Evolutionary conservation across 164 flowering plant genomes (phyloP).

Genomic region (Taxillus chinensis): DNA sequence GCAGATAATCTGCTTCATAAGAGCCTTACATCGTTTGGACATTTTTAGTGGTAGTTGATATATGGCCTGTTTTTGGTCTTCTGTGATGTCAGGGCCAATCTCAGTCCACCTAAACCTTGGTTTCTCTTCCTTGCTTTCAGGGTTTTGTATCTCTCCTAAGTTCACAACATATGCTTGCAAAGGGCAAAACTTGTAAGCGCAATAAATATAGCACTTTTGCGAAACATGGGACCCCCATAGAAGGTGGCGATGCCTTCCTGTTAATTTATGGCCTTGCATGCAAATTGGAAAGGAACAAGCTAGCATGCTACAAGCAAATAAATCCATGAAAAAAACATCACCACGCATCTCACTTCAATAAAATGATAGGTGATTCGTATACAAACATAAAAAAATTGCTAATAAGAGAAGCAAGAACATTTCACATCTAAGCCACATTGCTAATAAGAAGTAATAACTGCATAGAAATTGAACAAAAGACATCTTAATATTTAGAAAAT

Average conservation of each 20-base stretch:
- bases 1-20: constrained; percentile 70
- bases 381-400: too few species aligned
- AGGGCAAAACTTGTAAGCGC: neutral
- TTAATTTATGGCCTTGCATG: constrained; percentile 1
- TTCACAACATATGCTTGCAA: neutral
- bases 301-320: neutral
- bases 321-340: neutral
- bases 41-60: constrained; percentile 49
- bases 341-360: neutral
- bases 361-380: neutral
- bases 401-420: too few species aligned
- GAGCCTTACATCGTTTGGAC: constrained; percentile 63
- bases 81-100: constrained; percentile 31
- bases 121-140: constrained; percentile 11
- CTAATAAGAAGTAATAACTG: too few species aligned
- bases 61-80: constrained; percentile 43
- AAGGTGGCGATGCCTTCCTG: constrained; percentile 1
- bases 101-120: constrained; percentile 50
- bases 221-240: neutral
- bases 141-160: constrained; percentile 10
- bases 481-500: too few species aligned
- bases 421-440: too few species aligned
- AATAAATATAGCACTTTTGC: neutral
- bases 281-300: constrained; percentile 8
- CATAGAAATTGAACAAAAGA: too few species aligned